These are phyloP conservation scores for Plasmodium blacklocki DNA, from an alignment of 169 alveolate species.

Conservation along the genomic window DNA sequence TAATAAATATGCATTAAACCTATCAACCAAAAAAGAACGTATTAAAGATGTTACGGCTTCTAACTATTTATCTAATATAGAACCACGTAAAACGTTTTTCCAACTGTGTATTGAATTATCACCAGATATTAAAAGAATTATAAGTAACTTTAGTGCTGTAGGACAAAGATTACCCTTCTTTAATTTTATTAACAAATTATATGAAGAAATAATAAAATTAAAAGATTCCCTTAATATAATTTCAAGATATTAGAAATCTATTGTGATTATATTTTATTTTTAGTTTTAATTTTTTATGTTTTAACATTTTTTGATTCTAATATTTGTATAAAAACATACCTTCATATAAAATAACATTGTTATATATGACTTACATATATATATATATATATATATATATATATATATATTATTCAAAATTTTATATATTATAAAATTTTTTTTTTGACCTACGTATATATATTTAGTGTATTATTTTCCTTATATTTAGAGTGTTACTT, in stretches of 20 bases:
- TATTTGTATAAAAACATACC: no score
- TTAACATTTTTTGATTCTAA: neutral
- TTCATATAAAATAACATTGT: no score
- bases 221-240: conserved; percentile 44
- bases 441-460: no score
- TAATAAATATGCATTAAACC: conserved; percentile 45
- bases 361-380: no score
- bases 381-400: no score
- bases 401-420: no score
- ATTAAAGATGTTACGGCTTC: conserved; percentile 18
- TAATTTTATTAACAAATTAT: conserved; percentile 31
- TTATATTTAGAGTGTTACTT: no score
- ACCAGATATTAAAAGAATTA: conserved; percentile 63
- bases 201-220: conserved; percentile 52
- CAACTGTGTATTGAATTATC: conserved; percentile 42
- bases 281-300: conserved; percentile 21
- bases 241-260: neutral
- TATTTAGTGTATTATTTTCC: no score
- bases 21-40: conserved; percentile 23
- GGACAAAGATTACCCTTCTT: conserved; percentile 35
- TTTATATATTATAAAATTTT: no score
- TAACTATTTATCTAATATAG: conserved; percentile 34
- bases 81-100: conserved; percentile 53
- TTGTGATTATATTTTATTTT: no score
- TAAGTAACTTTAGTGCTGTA: conserved; percentile 36